Base-by-base conservation (phyloP, 306 rosid species). In the Quercus wislizeni region DNA sequence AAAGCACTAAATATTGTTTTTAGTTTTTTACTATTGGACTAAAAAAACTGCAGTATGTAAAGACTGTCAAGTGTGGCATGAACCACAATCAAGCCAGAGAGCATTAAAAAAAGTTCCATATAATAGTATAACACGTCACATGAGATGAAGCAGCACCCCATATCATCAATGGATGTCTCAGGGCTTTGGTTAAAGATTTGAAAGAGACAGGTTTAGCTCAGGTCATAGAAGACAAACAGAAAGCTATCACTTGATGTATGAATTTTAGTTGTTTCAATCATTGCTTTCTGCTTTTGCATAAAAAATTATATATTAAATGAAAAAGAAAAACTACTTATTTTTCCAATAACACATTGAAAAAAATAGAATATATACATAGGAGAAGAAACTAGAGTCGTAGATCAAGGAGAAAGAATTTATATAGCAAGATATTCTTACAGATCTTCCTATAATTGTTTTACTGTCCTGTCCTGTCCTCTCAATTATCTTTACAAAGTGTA, bases 81-180 rank as follows among this genome's bases (percentile, higher is more conserved):
- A 41, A 41, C 11, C 46, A 41, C 46, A 41, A 41, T 41, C 46
- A 41, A 41, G 46, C 46, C 46, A 7, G 46, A 41, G 46, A 41
- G 11, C 2, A 7, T 38, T 38, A 0, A 9, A 41, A 7, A 79
- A 94, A 97, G 63, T 92, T 90, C 79, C 77, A 41, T 41, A 41
- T 41, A 41, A 38, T 41, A 41, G 46, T 41, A 7, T 41, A 41
- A 41, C 46, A 41, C 11, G 8, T 41, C 46, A 41, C 46, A 41
- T 94, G 97, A 71, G 98, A 94, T 31, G 98, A 97, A 81, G 92
- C 93, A 25, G 92, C 98, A 51, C 97, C 98, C 7, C 97, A 97
- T 6, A 84, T 90, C 74, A 88, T 92, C 52, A 92, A 94, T n/a
- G 98, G 97, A 14, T 94, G 95, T 80, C 97, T 94, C 35, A 87